Base-by-base conservation (phyloP, 2,329 filamentous ascomycete species). In the Cladosporium colombiae region DNA sequence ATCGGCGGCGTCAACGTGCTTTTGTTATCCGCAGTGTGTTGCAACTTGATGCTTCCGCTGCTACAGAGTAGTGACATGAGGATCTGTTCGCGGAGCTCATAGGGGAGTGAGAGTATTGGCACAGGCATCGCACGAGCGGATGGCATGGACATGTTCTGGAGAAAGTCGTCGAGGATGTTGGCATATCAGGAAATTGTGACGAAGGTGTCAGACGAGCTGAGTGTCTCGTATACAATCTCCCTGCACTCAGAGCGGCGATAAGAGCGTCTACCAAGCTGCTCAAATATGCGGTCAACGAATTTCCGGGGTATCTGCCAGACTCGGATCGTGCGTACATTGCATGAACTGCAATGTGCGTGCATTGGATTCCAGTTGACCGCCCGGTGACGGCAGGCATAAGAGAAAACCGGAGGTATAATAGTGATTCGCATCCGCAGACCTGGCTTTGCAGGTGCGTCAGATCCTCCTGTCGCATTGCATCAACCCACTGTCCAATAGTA, bases 21-120 rank as follows among this genome's bases (percentile, higher is more conserved):
- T 16, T 16, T 21, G 18, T 31, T 23, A 29, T 68, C 65, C 14
- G 68, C 46, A 8, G 69, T 68, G 18, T 65, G 40, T 55, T 72
- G 69, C 8, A 72, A 65, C 40, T 71, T 68, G 21, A 71, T 59
- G 14, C 56, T 69, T 18, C 69, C 68, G 21, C 59, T 21, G n/a
- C 66, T 49, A 33, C 65, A 56, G n/a, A 72, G 67, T 31, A 67
- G 50, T 18, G 57, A 23, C 35, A 46, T 50, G 21, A 72, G 61
- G 44, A 70, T 67, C 6, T 25, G 52, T 27, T 69, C 63, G 5
- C 70, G 69, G 18, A 71, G 67, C 63, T 71, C 70, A 40, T 46
- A 68, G 18, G 70, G 68, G n/a, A 70, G 25, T 18, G 52, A 33
- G 4, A 71, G 62, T 16, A 70, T 50, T 13, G 64, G 60, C 23